Conservation (phyloP, 768 basidiomycete genomes). For the Russula emetica region DNA sequence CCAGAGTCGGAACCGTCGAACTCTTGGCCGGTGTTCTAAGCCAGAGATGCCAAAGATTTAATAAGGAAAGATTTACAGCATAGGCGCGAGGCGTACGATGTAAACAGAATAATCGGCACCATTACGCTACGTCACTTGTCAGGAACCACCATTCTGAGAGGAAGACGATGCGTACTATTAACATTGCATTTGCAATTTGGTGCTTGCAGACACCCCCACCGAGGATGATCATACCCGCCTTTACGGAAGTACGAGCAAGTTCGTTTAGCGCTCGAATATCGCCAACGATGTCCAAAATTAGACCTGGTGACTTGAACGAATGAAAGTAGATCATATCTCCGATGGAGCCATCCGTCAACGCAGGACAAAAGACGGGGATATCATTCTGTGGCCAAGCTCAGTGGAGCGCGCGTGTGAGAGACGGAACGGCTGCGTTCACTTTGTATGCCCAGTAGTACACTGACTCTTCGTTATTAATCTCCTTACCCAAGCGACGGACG, state of each 20-base stretch:
- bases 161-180: conserved; percentile 62
- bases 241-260: conserved; percentile 75
- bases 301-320: conserved; percentile 80
- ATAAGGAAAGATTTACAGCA: not conserved
- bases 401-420: conserved; percentile 25
- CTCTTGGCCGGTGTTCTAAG: conserved; percentile 95
- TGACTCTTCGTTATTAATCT: conserved; percentile 94
- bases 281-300: conserved; percentile 88
- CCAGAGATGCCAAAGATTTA: not conserved
- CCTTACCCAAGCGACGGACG: conserved; percentile 89
- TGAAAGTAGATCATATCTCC: conserved; percentile 99
- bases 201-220: conserved; percentile 99
- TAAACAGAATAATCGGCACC: conserved; percentile 97
- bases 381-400: conserved; percentile 65
- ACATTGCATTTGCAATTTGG: conserved; percentile 99
- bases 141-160: conserved; percentile 16
- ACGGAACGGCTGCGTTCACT: conserved; percentile 48
- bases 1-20: conserved; percentile 99
- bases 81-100: conserved; percentile 54
- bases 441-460: conserved; percentile 99
- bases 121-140: conserved; percentile 61
- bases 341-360: conserved; percentile 94
- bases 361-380: conserved; percentile 98
- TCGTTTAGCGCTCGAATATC: conserved; percentile 94
- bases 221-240: conserved; percentile 97